phyloP scores from a whole-genome alignment of 805 yeast species.

The Sugiyamaella mastotermitis region DNA sequence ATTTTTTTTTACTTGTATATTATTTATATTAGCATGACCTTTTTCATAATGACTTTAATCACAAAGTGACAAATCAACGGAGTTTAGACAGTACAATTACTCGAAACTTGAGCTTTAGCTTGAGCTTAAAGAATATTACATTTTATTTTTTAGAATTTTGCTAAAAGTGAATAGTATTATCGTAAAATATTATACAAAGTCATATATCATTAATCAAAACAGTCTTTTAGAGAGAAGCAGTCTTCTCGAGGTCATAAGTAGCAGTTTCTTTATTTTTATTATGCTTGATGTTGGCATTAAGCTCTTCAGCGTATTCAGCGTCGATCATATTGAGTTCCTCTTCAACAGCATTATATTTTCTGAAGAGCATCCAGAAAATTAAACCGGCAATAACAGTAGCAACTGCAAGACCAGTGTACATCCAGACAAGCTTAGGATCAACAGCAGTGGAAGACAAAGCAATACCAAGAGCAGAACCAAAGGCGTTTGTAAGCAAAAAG shows the following conservation, averaged over 20 bases:
- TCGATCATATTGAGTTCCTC: slow-evolving; percentile 54
- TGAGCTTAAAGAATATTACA: no score
- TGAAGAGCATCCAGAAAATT: slow-evolving; percentile 56
- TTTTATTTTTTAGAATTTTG: no score
- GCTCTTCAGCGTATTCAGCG: slow-evolving; percentile 26
- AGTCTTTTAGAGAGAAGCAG: neutral
- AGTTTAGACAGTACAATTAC: no score
- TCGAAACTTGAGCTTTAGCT: no score
- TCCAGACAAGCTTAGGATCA: slow-evolving; percentile 68
- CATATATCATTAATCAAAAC: no score
- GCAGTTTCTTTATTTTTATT: neutral
- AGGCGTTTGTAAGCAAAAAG: slow-evolving; percentile 66
- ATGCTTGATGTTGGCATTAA: slow-evolving; percentile 21
- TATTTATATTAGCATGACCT: no score
- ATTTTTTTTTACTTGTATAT: no score
- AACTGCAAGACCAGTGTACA: slow-evolving; percentile 56
- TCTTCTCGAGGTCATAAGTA: neutral
- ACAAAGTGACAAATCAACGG: no score
- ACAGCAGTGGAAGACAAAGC: slow-evolving; percentile 61
- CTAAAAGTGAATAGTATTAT: no score
- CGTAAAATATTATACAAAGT: no score
- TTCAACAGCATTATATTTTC: slow-evolving; percentile 48
- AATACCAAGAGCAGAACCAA: slow-evolving; percentile 72
- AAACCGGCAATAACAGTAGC: slow-evolving; percentile 56
- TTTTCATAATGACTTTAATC: no score